A percentile compares a stretch with the other conserved stretches of the same genome.
Conservation (phyloP, 768 basidiomycete genomes). For the Tylopilus cervinicoccineus region DNA sequence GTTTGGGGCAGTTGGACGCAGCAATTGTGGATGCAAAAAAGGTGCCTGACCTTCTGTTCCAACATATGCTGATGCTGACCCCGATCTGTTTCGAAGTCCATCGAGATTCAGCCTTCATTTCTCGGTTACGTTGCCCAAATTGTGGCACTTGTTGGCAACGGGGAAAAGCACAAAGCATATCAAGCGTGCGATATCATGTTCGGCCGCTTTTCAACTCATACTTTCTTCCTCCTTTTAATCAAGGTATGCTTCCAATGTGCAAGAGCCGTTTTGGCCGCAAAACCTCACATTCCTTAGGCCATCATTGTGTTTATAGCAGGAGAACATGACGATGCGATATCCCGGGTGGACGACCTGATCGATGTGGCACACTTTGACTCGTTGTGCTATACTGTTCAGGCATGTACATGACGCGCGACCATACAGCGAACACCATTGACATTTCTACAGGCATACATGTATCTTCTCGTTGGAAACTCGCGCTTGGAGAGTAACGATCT, state of each 20-base stretch:
- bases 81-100: not conserved
- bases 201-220: not conserved
- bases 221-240: not conserved
- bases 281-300: not conserved
- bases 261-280: not conserved
- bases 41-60: not conserved
- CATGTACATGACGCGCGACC: not conserved
- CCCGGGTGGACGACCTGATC: not conserved
- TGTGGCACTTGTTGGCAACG: not conserved
- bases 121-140: not conserved
- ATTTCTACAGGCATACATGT: not conserved
- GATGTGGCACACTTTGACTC: not conserved
- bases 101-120: not conserved
- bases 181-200: not conserved
- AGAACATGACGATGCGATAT: not conserved
- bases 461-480: not conserved
- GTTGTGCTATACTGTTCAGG: not conserved
- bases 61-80: not conserved
- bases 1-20: not conserved
- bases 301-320: not conserved
- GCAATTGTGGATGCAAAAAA: not conserved
- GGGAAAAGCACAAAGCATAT: not conserved
- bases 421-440: not conserved
- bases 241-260: not conserved
- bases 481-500: not conserved